Percentiles rank a stretch among this genome's conserved stretches.
Evolutionary conservation across 2,329 filamentous ascomycete species (phyloP).

Genomic region (Penicillium sp.): DNA sequence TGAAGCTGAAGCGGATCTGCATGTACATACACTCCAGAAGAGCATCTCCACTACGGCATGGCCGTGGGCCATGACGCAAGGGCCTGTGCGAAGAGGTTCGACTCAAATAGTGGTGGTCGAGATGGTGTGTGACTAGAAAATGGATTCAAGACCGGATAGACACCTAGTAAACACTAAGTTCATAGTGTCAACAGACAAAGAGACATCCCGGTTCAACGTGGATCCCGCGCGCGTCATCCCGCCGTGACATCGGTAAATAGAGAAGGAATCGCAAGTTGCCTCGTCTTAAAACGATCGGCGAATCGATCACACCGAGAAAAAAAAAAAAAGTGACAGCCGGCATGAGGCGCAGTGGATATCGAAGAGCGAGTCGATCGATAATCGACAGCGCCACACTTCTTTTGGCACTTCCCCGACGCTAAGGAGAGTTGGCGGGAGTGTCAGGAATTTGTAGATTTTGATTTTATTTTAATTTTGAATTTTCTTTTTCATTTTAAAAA

Average conservation of each 20-base stretch:
- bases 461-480: no score
- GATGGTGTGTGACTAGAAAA: not conserved
- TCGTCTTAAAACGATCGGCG: no score
- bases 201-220: constrained; percentile 9
- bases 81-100: constrained; percentile 16
- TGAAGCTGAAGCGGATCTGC: constrained; percentile 18
- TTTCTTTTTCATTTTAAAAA: no score
- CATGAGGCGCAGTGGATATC: no score
- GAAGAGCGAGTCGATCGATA: constrained; percentile 15
- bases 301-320: no score
- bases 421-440: constrained; percentile 5
- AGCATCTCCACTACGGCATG: constrained; percentile 16
- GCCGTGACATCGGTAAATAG: constrained; percentile 5
- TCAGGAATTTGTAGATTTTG: no score
- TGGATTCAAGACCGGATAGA: no score
- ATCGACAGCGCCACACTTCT: constrained; percentile 14
- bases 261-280: no score
- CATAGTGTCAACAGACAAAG: not conserved
- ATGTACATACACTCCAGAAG: constrained; percentile 14
- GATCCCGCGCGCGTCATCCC: constrained; percentile 13
- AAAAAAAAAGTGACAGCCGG: no score
- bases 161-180: no score
- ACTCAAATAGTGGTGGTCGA: no score
- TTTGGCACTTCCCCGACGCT: constrained; percentile 7
- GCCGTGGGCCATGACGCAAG: constrained; percentile 14